Evolutionary conservation across 2,329 filamentous ascomycete genomes (phyloP).

Genomic region (Fusarium chlamydosporum): DNA sequence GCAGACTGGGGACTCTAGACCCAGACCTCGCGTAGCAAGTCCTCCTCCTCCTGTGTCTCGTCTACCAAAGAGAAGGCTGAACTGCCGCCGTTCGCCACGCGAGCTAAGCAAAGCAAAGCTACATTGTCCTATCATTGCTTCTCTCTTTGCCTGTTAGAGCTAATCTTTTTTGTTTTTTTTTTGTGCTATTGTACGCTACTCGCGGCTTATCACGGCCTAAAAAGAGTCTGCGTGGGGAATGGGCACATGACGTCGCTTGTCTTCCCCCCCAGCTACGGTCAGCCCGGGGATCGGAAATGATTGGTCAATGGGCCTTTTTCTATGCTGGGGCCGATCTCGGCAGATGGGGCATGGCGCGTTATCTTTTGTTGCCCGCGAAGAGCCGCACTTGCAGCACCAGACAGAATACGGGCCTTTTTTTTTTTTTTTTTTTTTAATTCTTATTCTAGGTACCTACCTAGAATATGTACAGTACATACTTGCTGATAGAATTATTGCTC

Average conservation of each 20-base stretch:
- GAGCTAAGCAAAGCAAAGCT: constrained; percentile 29
- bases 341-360: constrained; percentile 26
- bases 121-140: constrained; percentile 2
- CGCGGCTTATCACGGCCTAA: constrained; percentile 54
- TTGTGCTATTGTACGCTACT: not conserved
- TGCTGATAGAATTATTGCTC: not conserved
- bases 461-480: not conserved
- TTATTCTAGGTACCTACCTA: too few relatives aligned
- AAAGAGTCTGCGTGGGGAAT: constrained; percentile 30
- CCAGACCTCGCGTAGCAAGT: constrained; percentile 28
- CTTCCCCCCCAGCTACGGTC: constrained; percentile 32
- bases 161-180: constrained; percentile 28
- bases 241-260: constrained; percentile 48
- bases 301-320: constrained; percentile 47
- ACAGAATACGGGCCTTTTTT: constrained; percentile 1
- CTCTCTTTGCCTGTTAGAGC: constrained; percentile 10
- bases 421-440: constrained; percentile 2
- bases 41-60: constrained; percentile 17
- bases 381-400: constrained; percentile 43
- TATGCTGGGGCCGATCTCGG: constrained; percentile 46
- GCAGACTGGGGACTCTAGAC: not conserved
- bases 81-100: constrained; percentile 27
- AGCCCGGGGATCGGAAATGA: constrained; percentile 24
- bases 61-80: not conserved
- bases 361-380: constrained; percentile 45